Percentiles rank a stretch among this genome's conserved stretches.
phyloP scores from a whole-genome alignment of 2,329 filamentous ascomycete genomes.

The Beauveria sp. region DNA sequence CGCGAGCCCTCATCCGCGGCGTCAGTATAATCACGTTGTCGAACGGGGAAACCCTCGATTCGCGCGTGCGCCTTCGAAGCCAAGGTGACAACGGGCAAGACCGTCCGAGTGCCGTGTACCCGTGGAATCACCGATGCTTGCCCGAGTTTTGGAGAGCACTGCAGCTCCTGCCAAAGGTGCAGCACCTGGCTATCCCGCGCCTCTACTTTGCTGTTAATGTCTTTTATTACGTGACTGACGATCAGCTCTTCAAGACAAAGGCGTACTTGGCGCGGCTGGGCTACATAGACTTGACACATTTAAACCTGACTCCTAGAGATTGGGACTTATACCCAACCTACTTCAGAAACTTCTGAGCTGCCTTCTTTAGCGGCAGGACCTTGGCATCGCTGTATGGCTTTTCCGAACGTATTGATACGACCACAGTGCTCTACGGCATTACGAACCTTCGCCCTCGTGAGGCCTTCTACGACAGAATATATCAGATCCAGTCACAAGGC shows the following conservation, averaged over 20 bases:
- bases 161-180: background rate
- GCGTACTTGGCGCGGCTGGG: background rate
- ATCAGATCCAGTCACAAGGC: too few relatives aligned
- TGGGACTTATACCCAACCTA: fast-evolving
- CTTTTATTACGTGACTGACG: background rate
- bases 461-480: too few relatives aligned
- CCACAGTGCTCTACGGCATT: background rate
- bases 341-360: background rate
- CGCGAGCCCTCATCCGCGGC: background rate
- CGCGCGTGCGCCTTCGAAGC: background rate
- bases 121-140: background rate
- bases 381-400: background rate
- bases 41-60: background rate
- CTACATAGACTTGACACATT: background rate
- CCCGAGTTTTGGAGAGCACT: background rate
- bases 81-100: background rate
- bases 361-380: background rate
- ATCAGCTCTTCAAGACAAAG: background rate
- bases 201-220: background rate
- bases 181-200: background rate
- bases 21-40: background rate
- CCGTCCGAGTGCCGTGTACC: background rate
- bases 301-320: background rate
- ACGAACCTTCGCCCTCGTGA: too few relatives aligned
- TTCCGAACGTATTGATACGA: background rate